phyloP scores from a whole-genome alignment of 306 rosid species.

The Cucumis melo region DNA sequence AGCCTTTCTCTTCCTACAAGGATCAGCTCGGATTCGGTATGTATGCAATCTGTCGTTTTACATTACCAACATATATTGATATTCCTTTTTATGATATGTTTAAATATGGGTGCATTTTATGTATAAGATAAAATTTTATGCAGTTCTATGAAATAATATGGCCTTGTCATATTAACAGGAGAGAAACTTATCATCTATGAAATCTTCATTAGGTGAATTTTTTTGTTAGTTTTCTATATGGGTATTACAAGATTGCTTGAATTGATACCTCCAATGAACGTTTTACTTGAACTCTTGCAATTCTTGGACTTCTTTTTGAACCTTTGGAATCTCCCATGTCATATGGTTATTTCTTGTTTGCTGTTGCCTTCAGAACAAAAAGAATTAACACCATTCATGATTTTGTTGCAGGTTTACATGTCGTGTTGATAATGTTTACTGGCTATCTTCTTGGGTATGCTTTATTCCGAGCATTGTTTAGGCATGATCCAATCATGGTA shows the following conservation, averaged over 20 bases:
- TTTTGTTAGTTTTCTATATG: background rate
- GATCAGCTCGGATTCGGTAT: constrained; percentile 79
- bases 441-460: constrained; percentile 68
- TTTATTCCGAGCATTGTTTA: constrained; percentile 73
- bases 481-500: constrained; percentile 69
- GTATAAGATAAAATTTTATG: background rate
- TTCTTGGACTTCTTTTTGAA: background rate
- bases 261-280: background rate
- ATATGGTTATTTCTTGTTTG: background rate
- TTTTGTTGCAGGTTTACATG: constrained; percentile 59
- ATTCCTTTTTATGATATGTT: background rate
- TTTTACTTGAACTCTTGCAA: background rate
- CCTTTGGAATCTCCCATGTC: background rate
- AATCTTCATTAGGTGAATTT: background rate
- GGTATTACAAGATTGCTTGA: background rate
- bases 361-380: background rate
- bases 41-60: background rate
- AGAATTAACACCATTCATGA: background rate
- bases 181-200: background rate
- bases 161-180: background rate
- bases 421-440: constrained; percentile 68
- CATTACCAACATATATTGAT: background rate
- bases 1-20: constrained; percentile 88
- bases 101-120: background rate
- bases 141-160: background rate